phyloP scores from a whole-genome alignment of 495 filamentous ascomycete species.

The Rhizodiscina lignyota region DNA sequence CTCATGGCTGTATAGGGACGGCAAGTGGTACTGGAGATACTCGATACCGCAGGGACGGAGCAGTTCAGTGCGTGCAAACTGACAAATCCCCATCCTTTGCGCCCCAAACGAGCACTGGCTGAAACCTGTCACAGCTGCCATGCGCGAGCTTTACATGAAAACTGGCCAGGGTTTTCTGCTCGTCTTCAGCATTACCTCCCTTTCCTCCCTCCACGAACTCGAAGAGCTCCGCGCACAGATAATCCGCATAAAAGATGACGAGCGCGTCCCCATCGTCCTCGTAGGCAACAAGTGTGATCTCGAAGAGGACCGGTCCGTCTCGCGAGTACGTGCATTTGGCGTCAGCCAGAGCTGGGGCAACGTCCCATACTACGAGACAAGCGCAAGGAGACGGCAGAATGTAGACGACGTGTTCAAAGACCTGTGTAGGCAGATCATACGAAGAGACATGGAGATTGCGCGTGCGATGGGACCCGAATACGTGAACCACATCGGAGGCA shows the following conservation, averaged over 20 bases:
- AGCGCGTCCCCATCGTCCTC: conserved; percentile 81
- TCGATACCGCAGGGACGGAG: conserved; percentile 95
- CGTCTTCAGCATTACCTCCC: conserved; percentile 91
- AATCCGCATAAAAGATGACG: conserved; percentile 90
- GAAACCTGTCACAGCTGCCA: conserved; percentile 35
- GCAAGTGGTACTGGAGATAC: conserved; percentile 90
- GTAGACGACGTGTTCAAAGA: conserved; percentile 94
- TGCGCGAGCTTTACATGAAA: conserved; percentile 93
- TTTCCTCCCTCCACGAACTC: conserved; percentile 72
- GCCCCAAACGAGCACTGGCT: background rate
- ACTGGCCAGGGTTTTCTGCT: conserved; percentile 86
- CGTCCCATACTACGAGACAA: conserved; percentile 90
- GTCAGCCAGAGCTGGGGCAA: conserved; percentile 78
- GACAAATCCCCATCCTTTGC: no score
- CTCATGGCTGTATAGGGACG: conserved; percentile 52
- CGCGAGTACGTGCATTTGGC: conserved; percentile 67
- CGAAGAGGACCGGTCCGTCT: conserved; percentile 76
- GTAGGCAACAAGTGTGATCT: conserved; percentile 97
- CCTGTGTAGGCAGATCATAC: conserved; percentile 81
- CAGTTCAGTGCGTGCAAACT: conserved; percentile 68
- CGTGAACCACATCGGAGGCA: conserved; percentile 16
- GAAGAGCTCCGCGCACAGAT: conserved; percentile 86
- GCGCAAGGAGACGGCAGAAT: conserved; percentile 67
- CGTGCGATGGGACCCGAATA: conserved; percentile 24
- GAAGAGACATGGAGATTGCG: conserved; percentile 40